Conservation (phyloP, 2,329 filamentous ascomycete species). For the Epichloe sylvatica region DNA sequence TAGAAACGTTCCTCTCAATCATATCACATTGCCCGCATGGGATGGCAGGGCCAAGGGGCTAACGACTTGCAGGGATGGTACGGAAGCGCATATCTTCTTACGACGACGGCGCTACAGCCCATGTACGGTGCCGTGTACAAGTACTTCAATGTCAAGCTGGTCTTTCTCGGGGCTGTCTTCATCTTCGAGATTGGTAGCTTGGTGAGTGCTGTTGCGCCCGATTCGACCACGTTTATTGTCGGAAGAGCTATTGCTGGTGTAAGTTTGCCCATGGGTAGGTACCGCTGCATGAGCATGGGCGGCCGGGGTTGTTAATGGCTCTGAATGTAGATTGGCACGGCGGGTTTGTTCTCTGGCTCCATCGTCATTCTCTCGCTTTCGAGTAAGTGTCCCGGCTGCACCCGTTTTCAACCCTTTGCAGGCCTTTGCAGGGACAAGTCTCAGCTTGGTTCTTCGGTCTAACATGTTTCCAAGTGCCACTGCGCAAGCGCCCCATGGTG, state of each 20-base stretch:
- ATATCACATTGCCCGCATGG: neutral
- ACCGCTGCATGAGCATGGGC: neutral
- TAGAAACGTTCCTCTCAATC: too few relatives aligned
- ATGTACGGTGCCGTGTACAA: conserved; percentile 37
- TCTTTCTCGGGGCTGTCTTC: conserved; percentile 29
- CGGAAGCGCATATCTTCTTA: conserved; percentile 34
- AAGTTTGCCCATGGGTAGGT: conserved; percentile 3
- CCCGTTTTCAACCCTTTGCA: conserved; percentile 1
- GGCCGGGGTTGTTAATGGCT: neutral
- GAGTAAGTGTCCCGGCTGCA: conserved; percentile 20
- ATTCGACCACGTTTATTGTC: conserved; percentile 34
- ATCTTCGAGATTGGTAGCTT: conserved; percentile 32
- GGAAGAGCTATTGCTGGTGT: conserved; percentile 37
- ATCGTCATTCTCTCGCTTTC: conserved; percentile 29
- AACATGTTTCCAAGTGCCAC: conserved; percentile 26
- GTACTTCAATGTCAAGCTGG: conserved; percentile 33
- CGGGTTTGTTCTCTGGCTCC: conserved; percentile 36
- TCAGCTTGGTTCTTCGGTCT: neutral
- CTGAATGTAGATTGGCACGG: conserved; percentile 28
- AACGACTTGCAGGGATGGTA: conserved; percentile 28
- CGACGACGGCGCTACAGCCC: conserved; percentile 34
- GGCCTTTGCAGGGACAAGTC: too few relatives aligned
- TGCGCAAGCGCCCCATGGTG: conserved; percentile 38
- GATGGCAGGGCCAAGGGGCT: neutral
- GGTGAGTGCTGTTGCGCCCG: conserved; percentile 30